Conservation (phyloP, 2,329 filamentous ascomycete species). For the Hypoxylon rubiginosum region DNA sequence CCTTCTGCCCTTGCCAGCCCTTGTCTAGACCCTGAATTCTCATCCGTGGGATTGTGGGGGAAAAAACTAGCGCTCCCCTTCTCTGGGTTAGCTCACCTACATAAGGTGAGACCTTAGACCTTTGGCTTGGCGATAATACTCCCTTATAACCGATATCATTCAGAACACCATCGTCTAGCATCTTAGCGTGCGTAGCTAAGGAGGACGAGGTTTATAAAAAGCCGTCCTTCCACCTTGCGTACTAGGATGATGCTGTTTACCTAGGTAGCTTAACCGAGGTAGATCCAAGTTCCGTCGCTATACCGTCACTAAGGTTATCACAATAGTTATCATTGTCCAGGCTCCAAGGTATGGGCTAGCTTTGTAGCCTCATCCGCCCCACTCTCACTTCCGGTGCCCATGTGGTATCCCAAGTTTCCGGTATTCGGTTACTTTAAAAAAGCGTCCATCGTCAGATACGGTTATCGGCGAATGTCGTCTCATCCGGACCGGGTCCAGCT, state of each 20-base stretch:
- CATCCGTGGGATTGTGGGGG: constrained; percentile 34
- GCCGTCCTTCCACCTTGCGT: not conserved
- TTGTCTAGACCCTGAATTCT: constrained; percentile 21
- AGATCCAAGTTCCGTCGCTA: constrained; percentile 13
- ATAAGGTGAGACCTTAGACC: constrained; percentile 14
- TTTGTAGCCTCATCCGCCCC: constrained; percentile 31
- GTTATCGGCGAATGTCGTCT: constrained; percentile 32
- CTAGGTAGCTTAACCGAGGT: constrained; percentile 41
- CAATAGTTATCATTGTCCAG: constrained; percentile 16
- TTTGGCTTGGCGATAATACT: constrained; percentile 26
- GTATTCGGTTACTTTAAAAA: constrained; percentile 33
- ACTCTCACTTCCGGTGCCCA: constrained; percentile 24
- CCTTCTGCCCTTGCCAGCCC: constrained; percentile 37
- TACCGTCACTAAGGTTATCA: too few species aligned
- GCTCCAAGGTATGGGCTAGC: constrained; percentile 6
- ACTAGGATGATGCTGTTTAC: constrained; percentile 4
- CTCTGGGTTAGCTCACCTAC: constrained; percentile 16
- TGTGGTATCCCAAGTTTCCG: constrained; percentile 27
- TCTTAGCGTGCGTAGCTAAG: too few species aligned
- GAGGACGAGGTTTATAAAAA: not conserved
- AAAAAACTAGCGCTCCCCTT: constrained; percentile 26
- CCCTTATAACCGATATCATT: constrained; percentile 11
- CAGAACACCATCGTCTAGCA: constrained; percentile 3
- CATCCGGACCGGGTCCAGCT: constrained; percentile 28
- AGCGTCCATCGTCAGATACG: constrained; percentile 20